Evolutionary conservation across 1,284 basidiomycete genomes (phyloP), one percentile per base, ranked within the genome.

Genomic region (Cryptococcus sp.): DNA sequence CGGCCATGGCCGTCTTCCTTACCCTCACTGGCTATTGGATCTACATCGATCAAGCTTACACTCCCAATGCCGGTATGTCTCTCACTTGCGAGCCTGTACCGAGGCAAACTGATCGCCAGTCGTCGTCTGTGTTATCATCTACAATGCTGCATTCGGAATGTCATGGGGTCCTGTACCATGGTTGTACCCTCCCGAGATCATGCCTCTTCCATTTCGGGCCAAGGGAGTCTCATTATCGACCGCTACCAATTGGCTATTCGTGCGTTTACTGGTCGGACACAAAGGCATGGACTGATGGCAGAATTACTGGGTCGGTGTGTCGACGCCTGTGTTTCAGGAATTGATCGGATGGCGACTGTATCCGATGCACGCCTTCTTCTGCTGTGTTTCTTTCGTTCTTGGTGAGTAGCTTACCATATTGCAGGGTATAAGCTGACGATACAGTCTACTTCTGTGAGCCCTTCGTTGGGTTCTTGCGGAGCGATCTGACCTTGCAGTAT

Each of bases 351-450:
- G 94, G 93, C 81, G 88, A 48, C 76, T 98, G 48, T 98, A 98
- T 75, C 88, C 90, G 0, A 92, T 98, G 88, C 91, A 96, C 63
- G 91, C 88, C 11, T 91, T 91, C 76, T 94, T 94, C 77, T 93
- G 92, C 72, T 82, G 83, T 14, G 84, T 86, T 67, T 91, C 89
- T 61, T 92, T 96, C 67, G 78, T 92, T 36, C 76, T 92, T 24
- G 86, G 62, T 64, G 34, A 55, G 52, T 70, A 14, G 28, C 42
- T n/a, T 1, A 32, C 52, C 36, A 7, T 14, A 4, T 39, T 19
- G 5, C 14, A 16, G 5, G 36, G 18, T 9, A 22, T 9, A 25
- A 4, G 11, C 51, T 45, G 24, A 49, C 22, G 3, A 22, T 45
- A 39, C 14, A 57, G 69, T 71, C 21, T 71, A 66, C 57, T 71